Conservation (phyloP, 352 stramenopile genomes). For the Halophytophthora batemanensis region DNA sequence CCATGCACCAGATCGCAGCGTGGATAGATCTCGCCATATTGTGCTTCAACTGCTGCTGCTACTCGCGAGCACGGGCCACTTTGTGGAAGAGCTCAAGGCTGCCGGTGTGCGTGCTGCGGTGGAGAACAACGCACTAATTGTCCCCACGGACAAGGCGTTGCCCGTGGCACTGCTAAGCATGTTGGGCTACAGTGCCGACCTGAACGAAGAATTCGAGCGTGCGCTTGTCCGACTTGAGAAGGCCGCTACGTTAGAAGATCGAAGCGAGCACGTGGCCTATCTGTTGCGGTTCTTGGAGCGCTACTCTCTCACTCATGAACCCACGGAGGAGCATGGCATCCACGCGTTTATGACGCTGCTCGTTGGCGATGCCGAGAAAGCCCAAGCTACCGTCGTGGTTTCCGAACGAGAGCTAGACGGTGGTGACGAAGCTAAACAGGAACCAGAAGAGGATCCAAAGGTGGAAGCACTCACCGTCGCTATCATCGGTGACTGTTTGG, state of each 20-base stretch:
- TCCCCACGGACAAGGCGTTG: conserved; percentile 46
- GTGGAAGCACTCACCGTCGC: not conserved
- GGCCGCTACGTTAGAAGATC: conserved; percentile 9
- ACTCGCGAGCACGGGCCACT: conserved; percentile 47
- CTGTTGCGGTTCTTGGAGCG: conserved; percentile 66
- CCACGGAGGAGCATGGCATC: conserved; percentile 44
- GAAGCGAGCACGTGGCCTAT: conserved; percentile 45
- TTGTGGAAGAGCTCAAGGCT: conserved; percentile 56
- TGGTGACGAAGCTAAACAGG: conserved; percentile 6
- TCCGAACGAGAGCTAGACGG: conserved; percentile 8
- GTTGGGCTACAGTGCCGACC: conserved; percentile 64
- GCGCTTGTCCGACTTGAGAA: conserved; percentile 40
- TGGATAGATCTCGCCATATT: conserved; percentile 32
- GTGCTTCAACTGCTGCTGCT: conserved; percentile 53
- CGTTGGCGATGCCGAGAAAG: conserved; percentile 23
- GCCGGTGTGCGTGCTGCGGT: conserved; percentile 44
- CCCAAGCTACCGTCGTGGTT: conserved; percentile 5
- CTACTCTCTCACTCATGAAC: conserved; percentile 52
- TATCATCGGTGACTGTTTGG: conserved; percentile 26
- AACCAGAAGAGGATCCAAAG: conserved; percentile 1
- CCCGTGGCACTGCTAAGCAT: conserved; percentile 59
- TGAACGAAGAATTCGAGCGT: conserved; percentile 60
- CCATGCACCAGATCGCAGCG: conserved; percentile 7
- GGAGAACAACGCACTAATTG: conserved; percentile 58
- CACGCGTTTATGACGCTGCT: conserved; percentile 52